A percentile compares a stretch with the other conserved stretches of the same genome.
Evolutionary conservation across 768 basidiomycete species (phyloP).

Genomic region (Daedaleopsis nitida): DNA sequence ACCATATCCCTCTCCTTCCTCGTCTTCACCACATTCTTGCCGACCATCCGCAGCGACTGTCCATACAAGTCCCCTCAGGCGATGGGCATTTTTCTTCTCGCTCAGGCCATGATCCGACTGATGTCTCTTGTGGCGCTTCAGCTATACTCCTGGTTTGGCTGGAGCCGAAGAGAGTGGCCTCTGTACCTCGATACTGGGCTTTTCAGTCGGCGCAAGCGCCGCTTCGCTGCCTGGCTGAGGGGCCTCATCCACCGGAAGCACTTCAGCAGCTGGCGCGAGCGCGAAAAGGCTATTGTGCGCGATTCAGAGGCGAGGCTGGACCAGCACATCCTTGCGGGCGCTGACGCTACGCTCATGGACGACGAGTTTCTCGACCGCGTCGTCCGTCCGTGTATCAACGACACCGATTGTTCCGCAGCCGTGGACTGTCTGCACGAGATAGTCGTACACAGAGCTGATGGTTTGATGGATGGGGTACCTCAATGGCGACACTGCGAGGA

Average conservation of each 20-base stretch:
- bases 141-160: slow-evolving; percentile 3
- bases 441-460: slow-evolving; percentile 14
- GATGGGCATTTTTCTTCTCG: slow-evolving; percentile 11
- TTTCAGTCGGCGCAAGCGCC: slow-evolving; percentile 7
- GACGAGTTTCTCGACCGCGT: slow-evolving; percentile 19
- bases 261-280: slow-evolving; percentile 18
- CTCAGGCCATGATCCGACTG: not conserved
- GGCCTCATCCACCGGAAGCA: slow-evolving; percentile 9
- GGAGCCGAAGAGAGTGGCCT: slow-evolving; percentile 10
- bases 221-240: slow-evolving; percentile 5
- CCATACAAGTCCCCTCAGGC: slow-evolving; percentile 25
- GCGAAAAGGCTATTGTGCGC: slow-evolving; percentile 17
- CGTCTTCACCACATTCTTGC: slow-evolving; percentile 21
- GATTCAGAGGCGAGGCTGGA: slow-evolving; percentile 9
- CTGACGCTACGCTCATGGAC: slow-evolving; percentile 23
- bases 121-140: slow-evolving; percentile 1
- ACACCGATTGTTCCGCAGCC: slow-evolving; percentile 7
- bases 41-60: slow-evolving; percentile 16
- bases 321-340: slow-evolving; percentile 17
- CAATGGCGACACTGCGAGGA: slow-evolving; percentile 14
- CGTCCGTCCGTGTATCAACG: slow-evolving; percentile 17
- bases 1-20: slow-evolving; percentile 14
- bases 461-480: slow-evolving; percentile 8
- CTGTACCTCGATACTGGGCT: slow-evolving; percentile 5
- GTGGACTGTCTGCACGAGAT: slow-evolving; percentile 16